Base-by-base conservation (phyloP, 257 asterid genomes). In the Haberlea rhodopensis region DNA sequence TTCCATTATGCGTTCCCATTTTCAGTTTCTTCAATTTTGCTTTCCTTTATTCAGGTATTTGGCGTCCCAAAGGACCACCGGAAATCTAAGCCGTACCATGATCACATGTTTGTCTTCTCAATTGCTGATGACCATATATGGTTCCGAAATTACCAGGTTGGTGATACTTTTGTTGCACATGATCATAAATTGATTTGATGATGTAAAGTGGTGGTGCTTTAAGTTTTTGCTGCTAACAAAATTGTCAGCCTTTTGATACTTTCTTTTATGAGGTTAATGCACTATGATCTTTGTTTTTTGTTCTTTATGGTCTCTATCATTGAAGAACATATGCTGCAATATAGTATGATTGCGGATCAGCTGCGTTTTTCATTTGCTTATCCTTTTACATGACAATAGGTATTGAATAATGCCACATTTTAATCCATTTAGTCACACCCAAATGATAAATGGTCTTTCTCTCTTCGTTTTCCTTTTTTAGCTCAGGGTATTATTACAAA, bases 91-190 rank as follows among this genome's bases (percentile, higher is more conserved):
- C 99, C 99, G 5, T 87, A 81, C 70, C 94, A 87, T 60, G 97
- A 90, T 74, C 97, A 90, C 52, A 85, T 94, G 22, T 86, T 86
- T 73, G 90, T 78, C 61, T 87, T 94, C 71, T 84, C 99, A 65
- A 86, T 94, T 63, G 88, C 76, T 46, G 99, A 94, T 69, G 97
- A 82, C 69, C 99, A 90, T 65, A 75, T 90, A 71, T 94, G 99
- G 99, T 90, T 90, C 72, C 87, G 99, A 25, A 94, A 90, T 77
- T 94, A 90, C 69, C 99, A 94, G 97, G 99, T 94, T 49, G 2
- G 81, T 73, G 27, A 54, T 27, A 16, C 8, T 53, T 49, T 37
- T 26, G 40, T 26, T 45, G 28, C 24, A 8, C 2, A 40, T 9
- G n/a, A 21, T 32, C 54, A 16, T n/a, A 15, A 25, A 52, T 70